Conservation (phyloP, 2,329 filamentous ascomycete genomes). For the Fusarium longipes region DNA sequence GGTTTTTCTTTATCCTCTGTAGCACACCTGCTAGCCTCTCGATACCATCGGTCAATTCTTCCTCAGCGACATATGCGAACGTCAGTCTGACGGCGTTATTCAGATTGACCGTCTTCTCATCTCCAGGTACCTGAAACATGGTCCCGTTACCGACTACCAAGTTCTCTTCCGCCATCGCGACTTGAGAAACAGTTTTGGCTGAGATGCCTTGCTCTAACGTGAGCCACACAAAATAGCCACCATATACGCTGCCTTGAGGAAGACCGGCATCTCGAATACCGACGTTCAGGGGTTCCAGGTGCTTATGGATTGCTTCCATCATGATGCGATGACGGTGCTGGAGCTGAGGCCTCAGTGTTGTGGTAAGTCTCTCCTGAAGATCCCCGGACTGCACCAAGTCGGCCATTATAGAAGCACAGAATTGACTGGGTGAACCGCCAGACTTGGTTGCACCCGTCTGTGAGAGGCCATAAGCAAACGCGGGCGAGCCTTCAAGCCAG, state of each 20-base stretch:
- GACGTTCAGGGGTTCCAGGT: constrained; percentile 73
- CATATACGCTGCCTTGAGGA: constrained; percentile 64
- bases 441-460: constrained; percentile 65
- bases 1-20: constrained; percentile 48
- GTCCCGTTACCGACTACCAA: constrained; percentile 75
- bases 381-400: constrained; percentile 59
- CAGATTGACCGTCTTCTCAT: constrained; percentile 66
- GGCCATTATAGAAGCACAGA: constrained; percentile 64
- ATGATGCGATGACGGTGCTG: constrained; percentile 62
- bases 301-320: constrained; percentile 66
- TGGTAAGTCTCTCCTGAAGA: constrained; percentile 58
- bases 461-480: constrained; percentile 62
- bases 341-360: constrained; percentile 58
- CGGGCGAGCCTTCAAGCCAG: constrained; percentile 81
- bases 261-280: constrained; percentile 53
- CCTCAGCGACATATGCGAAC: constrained; percentile 78
- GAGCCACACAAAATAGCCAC: constrained; percentile 90
- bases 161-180: constrained; percentile 70
- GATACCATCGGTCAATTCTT: constrained; percentile 74
- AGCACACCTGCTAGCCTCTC: constrained; percentile 66
- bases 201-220: constrained; percentile 65
- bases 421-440: constrained; percentile 68
- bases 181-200: constrained; percentile 65
- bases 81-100: constrained; percentile 71
- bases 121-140: constrained; percentile 74